Percentiles rank a stretch among this genome's conserved stretches.
Conservation (phyloP, 495 filamentous ascomycete genomes). For the Parathielavia appendiculata region DNA sequence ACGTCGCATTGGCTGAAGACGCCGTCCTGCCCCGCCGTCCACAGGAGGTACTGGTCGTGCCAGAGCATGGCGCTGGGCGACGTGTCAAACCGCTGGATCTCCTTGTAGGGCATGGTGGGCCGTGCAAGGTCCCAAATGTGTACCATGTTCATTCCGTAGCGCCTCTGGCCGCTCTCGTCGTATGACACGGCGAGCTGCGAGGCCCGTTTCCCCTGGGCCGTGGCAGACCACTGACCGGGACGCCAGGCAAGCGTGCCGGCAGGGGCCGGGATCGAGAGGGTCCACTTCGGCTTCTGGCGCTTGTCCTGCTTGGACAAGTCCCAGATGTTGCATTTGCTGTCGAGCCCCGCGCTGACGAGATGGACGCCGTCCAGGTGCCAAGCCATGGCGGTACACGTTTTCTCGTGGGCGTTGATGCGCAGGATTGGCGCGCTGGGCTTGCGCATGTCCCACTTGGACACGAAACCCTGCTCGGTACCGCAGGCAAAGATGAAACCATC, state of each 20-base stretch:
- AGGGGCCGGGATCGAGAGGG: slow-evolving; percentile 53
- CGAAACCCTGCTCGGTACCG: slow-evolving; percentile 76
- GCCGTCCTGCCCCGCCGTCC: slow-evolving; percentile 82
- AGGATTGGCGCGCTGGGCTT: slow-evolving; percentile 46
- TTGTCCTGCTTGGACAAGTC: slow-evolving; percentile 76
- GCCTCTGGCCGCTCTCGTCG: slow-evolving; percentile 46
- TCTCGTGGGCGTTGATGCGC: slow-evolving; percentile 76
- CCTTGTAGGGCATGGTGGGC: slow-evolving; percentile 78
- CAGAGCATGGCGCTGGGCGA: slow-evolving; percentile 77
- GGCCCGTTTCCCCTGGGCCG: slow-evolving; percentile 56
- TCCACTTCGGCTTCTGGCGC: slow-evolving; percentile 69
- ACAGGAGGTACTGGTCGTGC: slow-evolving; percentile 84
- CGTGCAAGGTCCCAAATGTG: slow-evolving; percentile 92
- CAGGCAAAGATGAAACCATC: slow-evolving; percentile 84
- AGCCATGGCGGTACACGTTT: slow-evolving; percentile 73
- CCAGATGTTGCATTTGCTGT: slow-evolving; percentile 86
- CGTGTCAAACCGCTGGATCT: slow-evolving; percentile 68
- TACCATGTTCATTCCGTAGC: slow-evolving; percentile 60
- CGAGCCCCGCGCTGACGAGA: slow-evolving; percentile 74
- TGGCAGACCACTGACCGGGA: slow-evolving; percentile 68
- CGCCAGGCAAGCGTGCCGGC: slow-evolving; percentile 81
- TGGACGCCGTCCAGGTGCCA: slow-evolving; percentile 97
- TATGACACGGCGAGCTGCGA: slow-evolving; percentile 52
- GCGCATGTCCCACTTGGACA: slow-evolving; percentile 55
- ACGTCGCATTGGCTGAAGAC: slow-evolving; percentile 86